Conservation (phyloP, 257 asterid genomes). For the Gynochthodes officinalis region DNA sequence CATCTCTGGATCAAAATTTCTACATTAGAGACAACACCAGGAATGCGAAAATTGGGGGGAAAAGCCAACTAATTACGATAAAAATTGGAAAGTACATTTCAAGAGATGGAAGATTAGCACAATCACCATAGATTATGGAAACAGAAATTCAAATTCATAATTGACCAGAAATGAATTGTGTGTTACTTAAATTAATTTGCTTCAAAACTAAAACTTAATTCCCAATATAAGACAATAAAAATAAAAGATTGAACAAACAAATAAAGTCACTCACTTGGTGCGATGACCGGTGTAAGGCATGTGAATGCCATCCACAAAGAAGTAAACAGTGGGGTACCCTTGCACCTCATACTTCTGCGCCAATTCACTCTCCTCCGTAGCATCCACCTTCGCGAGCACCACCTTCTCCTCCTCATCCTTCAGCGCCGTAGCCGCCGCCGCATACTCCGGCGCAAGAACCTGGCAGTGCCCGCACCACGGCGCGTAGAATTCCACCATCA, state of each 20-base stretch:
- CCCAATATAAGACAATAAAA: too few relatives aligned
- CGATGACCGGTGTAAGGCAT: conserved; percentile 70
- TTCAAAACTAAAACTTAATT: too few relatives aligned
- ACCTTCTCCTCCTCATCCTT: conserved; percentile 50
- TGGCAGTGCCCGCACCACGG: conserved; percentile 99
- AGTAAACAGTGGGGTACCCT: conserved; percentile 73
- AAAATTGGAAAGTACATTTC: too few relatives aligned
- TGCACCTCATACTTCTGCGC: conserved; percentile 75
- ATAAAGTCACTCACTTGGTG: conserved; percentile 56
- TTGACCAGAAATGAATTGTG: background rate
- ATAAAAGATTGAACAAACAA: background rate
- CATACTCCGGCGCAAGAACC: conserved; percentile 86
- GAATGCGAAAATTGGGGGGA: background rate
- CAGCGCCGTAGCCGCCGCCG: conserved; percentile 93
- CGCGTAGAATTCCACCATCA: conserved; percentile 93
- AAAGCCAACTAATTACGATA: background rate
- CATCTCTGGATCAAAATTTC: conserved; percentile 52
- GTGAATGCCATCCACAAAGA: conserved; percentile 82
- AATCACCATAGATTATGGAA: background rate
- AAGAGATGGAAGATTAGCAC: too few relatives aligned
- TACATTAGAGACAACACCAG: background rate
- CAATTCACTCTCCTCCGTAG: conserved; percentile 64
- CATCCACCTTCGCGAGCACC: conserved; percentile 89
- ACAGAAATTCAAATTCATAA: background rate
- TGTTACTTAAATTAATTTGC: too few relatives aligned